Base-by-base conservation (phyloP, 148 eudicot species). In the Limonium bicolor region DNA sequence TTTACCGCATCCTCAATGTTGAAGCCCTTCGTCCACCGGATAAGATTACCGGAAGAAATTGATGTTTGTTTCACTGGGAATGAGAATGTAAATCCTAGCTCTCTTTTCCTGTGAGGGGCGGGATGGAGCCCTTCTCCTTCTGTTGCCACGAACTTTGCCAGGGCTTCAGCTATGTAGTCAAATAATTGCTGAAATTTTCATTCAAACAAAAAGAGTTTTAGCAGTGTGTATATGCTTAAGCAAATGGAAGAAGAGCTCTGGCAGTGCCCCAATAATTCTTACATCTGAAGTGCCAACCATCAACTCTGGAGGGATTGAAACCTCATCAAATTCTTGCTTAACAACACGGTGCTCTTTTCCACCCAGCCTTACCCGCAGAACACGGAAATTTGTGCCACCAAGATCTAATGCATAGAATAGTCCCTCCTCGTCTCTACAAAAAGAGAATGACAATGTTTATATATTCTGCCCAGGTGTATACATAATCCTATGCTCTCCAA, bases 361-460 rank as follows among this genome's bases (percentile, higher is more conserved):
- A 17, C 86, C 85, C 55, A 92, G 63, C 53, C 58, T 71, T 11
- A 85, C 94, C 32, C 95, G 85, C 55, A 92, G 44, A 33, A 92
- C 95, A 10, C 99, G 82, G 54, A 92, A 85, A 52, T 92, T 92
- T 62, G 99, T 92, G 33, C 99, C 99, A 48, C 99, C 99, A 35
- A 92, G 99, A 58, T 92, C 99, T 62, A 92, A 60, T 20, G 99
- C 99, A 72, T 92, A 92, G 63, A 76, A 92, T 49, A 78, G 56
- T 46, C 99, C 99, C 18, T 64, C 64, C 62, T 92, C 99, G 9
- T 81, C 68, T 55, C 99, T 92, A 57, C 32, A 53, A 23, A 48
- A 35, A 20, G 62, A 49, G 62, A 6, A 18, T 20, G 43, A 43
- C 30, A 14, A 14, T 25, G 4, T 21, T 43, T n/a, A n/a, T n/a